Base-by-base conservation (phyloP, 1,139 yeast species). In the Candida glucosophila region DNA sequence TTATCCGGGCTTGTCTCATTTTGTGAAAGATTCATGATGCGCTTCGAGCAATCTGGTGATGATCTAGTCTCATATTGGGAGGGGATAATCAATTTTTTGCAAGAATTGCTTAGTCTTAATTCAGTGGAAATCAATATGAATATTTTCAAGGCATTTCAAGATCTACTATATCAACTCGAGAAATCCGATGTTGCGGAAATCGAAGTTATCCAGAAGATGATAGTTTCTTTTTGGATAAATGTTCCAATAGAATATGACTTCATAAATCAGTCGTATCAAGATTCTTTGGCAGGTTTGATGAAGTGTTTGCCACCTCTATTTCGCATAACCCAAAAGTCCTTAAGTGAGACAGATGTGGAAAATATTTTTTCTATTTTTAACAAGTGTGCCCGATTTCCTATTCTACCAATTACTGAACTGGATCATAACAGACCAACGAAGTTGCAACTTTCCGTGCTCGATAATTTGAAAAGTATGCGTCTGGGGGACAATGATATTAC, bases 371-470 rank as follows among this genome's bases (percentile, higher is more conserved):
- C 51, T 12, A 52, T 67, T 6, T 63, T 79, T 35, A 74, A 71
- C 38, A 61, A 73, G 15, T 72, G 82, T 31, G 71, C 78, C 2
- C 57, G 80, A 29, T 80, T 77, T 44, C 90, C 92, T 1, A 61
- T 78, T 8, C 52, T 79, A 14, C 75, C 79, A 5, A 65, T 58
- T 11, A 56, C 53, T 28, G 40, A 34, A 17, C 40, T 46, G 6
- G 86, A 78, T 41, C 53, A 56, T 18, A 33, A 33, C 5, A 58
- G 52, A 27, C 77, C 78, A 3, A 70, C 85, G 0, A 52, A 56
- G 11, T 50, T 79, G 18, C 90, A 80, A 41, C 36, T 42, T 2
- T 49, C 71, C 0, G 69, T 78, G 0, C 43, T 77, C 14, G 52
- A 53, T 2, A 68, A 67, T 24, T 40, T 77, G 19, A 36, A 44